Base-by-base conservation (phyloP, 345 rosid species). In the Atalantia buxifolia region DNA sequence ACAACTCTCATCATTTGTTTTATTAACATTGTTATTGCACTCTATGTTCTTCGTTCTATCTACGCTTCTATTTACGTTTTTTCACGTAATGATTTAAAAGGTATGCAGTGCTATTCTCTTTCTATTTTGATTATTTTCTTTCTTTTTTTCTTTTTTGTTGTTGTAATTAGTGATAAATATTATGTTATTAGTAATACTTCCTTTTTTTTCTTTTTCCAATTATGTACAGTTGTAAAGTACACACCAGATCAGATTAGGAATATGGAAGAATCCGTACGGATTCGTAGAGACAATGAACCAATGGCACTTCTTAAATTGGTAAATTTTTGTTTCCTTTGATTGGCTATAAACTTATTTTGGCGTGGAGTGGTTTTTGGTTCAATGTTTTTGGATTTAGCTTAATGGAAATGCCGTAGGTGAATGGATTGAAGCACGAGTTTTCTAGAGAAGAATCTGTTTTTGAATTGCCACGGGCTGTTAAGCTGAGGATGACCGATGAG, bases 11-110 rank as follows among this genome's bases (percentile, higher is more conserved):
- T 89, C 62, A 89, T 97, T 84, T 97, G 99, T 83, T 88, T 88
- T 71, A 60, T 94, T 81, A 97, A 97, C 90, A 97, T 94, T 87
- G 83, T 94, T 81, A 85, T 94, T 55, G 98, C 98, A 78, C 98
- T 97, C 75, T 94, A 81, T 83, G 94, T 94, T 81, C 93, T 97
- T 75, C 93, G 92, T 70, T 90, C 92, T 83, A 89, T 94, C 76
- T 97, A 97, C 81, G 81, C 85, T 21, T 94, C 97, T 74, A 92
- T 94, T 79, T 89, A 93, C 76, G 57, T 93, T 78, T 88, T 88
- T 88, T 82, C 97, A 79, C 81, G 77, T 66, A 68, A 71, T 69
- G 90, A 89, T 66, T 77, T 79, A 3, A 62, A 83, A 48, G 88
- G 93, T 89, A 64, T 7, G 78, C 35, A 1, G 16, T 8, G 30